phyloP scores from a whole-genome alignment of 2,329 filamentous ascomycete species.

The Penicillium decumbens region DNA sequence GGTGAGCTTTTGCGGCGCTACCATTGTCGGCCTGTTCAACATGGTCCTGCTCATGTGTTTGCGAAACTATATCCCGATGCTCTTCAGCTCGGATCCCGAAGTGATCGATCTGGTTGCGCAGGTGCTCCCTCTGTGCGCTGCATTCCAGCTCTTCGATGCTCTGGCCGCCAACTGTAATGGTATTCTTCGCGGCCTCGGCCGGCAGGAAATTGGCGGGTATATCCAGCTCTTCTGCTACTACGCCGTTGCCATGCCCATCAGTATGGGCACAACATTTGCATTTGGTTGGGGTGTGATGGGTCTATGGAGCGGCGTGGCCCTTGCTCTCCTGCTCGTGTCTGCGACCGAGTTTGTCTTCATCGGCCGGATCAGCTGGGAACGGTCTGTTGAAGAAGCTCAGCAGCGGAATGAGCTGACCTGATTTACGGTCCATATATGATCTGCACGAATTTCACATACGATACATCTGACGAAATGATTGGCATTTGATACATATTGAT shows the following conservation, averaged over 20 bases:
- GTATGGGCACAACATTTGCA: conserved; percentile 71
- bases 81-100: conserved; percentile 70
- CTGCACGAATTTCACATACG: not conserved
- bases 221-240: conserved; percentile 87
- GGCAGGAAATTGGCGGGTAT: conserved; percentile 85
- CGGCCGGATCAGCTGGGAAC: conserved; percentile 51
- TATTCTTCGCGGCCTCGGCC: conserved; percentile 77
- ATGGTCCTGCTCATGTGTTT: conserved; percentile 63
- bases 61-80: conserved; percentile 66
- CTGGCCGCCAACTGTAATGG: conserved; percentile 76
- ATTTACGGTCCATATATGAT: not conserved
- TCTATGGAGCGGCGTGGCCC: conserved; percentile 72
- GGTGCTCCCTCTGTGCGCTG: conserved; percentile 73
- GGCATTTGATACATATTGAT: not conserved
- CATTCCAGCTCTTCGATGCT: conserved; percentile 87
- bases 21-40: conserved; percentile 74
- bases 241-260: conserved; percentile 75
- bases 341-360: conserved; percentile 56
- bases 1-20: conserved; percentile 65
- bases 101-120: conserved; percentile 64
- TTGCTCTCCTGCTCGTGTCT: conserved; percentile 61
- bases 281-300: conserved; percentile 72
- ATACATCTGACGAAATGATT: not conserved
- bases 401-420: conserved; percentile 47
- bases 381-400: conserved; percentile 57